phyloP scores from a whole-genome alignment of 176 grass and related monocot genomes.

The Oryza punctata region DNA sequence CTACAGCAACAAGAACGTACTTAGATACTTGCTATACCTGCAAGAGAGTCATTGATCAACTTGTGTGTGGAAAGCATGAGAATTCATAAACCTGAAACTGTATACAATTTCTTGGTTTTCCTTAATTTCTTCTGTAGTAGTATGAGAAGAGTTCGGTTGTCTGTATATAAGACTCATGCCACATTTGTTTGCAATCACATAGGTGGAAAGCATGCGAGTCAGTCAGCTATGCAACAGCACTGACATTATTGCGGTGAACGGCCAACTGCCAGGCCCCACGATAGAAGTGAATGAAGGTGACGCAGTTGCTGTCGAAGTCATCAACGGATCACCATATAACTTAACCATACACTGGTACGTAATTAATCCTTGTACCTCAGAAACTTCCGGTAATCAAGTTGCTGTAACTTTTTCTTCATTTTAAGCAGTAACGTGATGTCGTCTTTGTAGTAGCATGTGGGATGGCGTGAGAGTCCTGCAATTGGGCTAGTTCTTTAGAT shows the following conservation, averaged over 20 bases:
- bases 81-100: background rate
- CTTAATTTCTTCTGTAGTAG: background rate
- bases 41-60: background rate
- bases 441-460: background rate
- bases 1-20: background rate
- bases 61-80: background rate
- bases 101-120: background rate
- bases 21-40: background rate
- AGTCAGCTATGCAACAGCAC: conserved; percentile 54
- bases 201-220: conserved; percentile 49
- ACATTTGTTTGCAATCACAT: conserved; percentile 7
- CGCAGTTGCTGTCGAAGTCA: conserved; percentile 39
- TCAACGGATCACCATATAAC: conserved; percentile 48
- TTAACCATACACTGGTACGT: conserved; percentile 57
- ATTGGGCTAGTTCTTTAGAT: conserved; percentile 5
- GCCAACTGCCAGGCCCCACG: conserved; percentile 51
- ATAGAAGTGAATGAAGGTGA: conserved; percentile 58
- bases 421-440: conserved; percentile 11
- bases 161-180: background rate
- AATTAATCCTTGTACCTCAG: background rate
- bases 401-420: background rate
- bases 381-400: background rate
- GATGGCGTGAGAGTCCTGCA: conserved; percentile 15
- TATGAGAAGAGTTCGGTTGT: background rate
- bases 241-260: conserved; percentile 56